Base-by-base conservation (phyloP, 2,329 filamentous ascomycete genomes). In the Tricladium varicosporioides region DNA sequence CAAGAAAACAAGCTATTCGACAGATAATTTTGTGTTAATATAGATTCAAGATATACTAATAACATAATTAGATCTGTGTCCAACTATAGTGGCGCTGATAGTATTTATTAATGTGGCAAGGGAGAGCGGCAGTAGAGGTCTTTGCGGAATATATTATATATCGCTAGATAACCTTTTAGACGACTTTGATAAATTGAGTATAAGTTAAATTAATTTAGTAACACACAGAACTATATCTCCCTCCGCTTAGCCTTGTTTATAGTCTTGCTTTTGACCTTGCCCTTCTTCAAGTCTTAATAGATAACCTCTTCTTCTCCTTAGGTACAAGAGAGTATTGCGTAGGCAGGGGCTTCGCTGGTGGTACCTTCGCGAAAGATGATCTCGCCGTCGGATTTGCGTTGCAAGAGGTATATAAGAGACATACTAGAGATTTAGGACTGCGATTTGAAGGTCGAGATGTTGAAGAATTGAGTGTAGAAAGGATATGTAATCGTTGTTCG, bases 311-410 rank as follows among this genome's bases (percentile, higher is more conserved):
- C 60, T n/a, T 60, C 22, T 47, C 58, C 60, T 58, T 55, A 64
- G 48, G 53, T 63, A 56, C 61, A 49, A 55, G 54, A 64, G 42
- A 62, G 62, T 60, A 62, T 62, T 58, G 58, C 58, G 53, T 64
- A 63, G 50, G 55, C 55, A 56, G 57, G 59, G 51, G 56, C 51
- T 15, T 62, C 46, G 58, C 50, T 45, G 54, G 50, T 59, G 11
- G 56, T 59, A 57, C 58, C 50, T 53, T 62, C 48, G 56, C 58
- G 59, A 60, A 64, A 60, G 57, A 63, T 56, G 56, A 65, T 62
- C 55, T 63, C 59, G 63, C 63, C 60, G 53, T 64, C 52, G 54
- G 57, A 51, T 61, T 61, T 65, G 58, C 58, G 59, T 45, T 64
- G 56, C 31, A 65, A 60, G 49, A 65, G 59, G 59, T 59, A 62